phyloP scores from a whole-genome alignment of 2,329 filamentous ascomycete genomes.

The Moelleriella libera region DNA sequence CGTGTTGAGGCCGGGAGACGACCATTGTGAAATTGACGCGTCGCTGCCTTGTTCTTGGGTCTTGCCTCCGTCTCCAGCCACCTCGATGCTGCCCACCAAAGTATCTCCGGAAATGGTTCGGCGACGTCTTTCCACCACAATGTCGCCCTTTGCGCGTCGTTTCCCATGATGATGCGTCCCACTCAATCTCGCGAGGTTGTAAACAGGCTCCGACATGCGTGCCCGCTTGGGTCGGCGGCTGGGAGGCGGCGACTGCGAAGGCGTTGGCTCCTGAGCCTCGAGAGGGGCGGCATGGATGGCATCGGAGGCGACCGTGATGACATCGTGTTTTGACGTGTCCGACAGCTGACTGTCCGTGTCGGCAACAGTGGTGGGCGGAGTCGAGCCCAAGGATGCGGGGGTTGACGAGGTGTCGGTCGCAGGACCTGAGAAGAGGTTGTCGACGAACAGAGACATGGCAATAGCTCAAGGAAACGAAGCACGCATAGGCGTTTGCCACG shows the following conservation, averaged over 20 bases:
- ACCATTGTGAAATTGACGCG: constrained; percentile 31
- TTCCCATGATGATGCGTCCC: constrained; percentile 48
- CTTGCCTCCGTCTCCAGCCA: constrained; percentile 5
- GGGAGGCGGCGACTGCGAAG: constrained; percentile 11
- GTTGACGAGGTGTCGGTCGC: constrained; percentile 29
- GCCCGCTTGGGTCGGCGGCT: constrained; percentile 41
- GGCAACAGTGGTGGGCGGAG: constrained; percentile 52
- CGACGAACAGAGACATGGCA: constrained; percentile 18
- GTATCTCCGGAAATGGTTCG: constrained; percentile 29
- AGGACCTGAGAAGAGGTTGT: constrained; percentile 15
- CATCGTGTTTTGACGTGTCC: constrained; percentile 23
- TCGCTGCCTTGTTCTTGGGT: constrained; percentile 17
- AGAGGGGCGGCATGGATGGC: constrained; percentile 8
- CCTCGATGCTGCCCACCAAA: constrained; percentile 13
- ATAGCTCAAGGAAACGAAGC: not conserved
- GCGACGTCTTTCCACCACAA: constrained; percentile 27
- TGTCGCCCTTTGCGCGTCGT: constrained; percentile 36
- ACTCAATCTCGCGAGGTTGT: constrained; percentile 50
- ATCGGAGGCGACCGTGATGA: constrained; percentile 16
- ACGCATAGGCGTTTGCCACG: constrained; percentile 2
- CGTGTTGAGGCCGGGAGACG: constrained; percentile 20
- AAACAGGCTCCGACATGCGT: constrained; percentile 42
- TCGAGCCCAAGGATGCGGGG: constrained; percentile 44
- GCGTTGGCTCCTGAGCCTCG: constrained; percentile 13
- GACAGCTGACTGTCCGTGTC: constrained; percentile 46